A percentile compares a stretch with the other conserved stretches of the same genome.
Conservation (phyloP, 129 eudicot species). For the Arctium minus region DNA sequence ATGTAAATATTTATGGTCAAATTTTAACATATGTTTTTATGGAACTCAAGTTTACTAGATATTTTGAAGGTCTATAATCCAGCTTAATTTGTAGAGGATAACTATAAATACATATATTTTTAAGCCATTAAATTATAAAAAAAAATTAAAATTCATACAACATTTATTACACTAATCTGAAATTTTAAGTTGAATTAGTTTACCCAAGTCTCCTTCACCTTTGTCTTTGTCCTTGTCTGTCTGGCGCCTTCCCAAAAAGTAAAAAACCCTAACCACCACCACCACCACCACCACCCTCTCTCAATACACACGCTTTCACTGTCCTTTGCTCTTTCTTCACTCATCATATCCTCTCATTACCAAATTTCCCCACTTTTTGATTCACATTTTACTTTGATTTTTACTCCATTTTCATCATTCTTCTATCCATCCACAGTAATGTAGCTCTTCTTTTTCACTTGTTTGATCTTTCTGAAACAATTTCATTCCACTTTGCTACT, state of each 20-base stretch:
- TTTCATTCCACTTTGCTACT: background rate
- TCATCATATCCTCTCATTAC: constrained; percentile 17
- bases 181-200: background rate
- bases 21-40: too few relatives aligned
- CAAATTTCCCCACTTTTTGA: background rate
- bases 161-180: background rate
- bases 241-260: constrained; percentile 42
- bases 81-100: too few relatives aligned
- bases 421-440: constrained; percentile 11
- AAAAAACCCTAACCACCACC: constrained; percentile 40
- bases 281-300: constrained; percentile 3
- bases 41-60: too few relatives aligned
- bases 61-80: too few relatives aligned
- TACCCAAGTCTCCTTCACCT: constrained; percentile 30
- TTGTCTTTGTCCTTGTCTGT: constrained; percentile 30
- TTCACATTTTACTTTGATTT: background rate
- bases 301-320: constrained; percentile 11
- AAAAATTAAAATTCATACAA: background rate
- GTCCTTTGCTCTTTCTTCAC: constrained; percentile 36
- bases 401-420: constrained; percentile 1
- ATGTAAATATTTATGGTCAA: too few relatives aligned
- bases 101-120: too few relatives aligned
- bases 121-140: background rate
- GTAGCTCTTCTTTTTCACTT: constrained; percentile 6
- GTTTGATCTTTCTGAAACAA: background rate